Evolutionary conservation across 208 protist genomes (phyloP).

Genomic region (Endotrypanum monterogeii): DNA sequence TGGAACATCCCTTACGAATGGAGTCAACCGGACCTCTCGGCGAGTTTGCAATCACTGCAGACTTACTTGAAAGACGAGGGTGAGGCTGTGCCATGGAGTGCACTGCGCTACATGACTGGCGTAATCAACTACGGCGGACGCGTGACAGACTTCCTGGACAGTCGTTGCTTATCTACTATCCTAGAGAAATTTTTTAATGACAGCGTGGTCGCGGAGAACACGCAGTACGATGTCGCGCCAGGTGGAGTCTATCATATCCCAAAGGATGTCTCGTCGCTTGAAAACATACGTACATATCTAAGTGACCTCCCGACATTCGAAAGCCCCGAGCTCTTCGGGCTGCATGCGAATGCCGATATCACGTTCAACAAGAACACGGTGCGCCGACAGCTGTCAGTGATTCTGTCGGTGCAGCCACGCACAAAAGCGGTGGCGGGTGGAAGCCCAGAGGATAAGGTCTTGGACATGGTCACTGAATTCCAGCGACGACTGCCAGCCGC

Average conservation of each 20-base stretch:
- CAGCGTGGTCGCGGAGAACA: conserved; percentile 45
- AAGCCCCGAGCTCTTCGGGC: conserved; percentile 94
- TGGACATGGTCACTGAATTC: conserved; percentile 82
- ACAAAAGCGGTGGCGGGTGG: conserved; percentile 45
- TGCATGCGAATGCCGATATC: conserved; percentile 96
- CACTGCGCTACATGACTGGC: conserved; percentile 91
- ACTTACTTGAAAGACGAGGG: conserved; percentile 68
- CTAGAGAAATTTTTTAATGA: conserved; percentile 81
- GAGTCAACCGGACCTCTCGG: conserved; percentile 92
- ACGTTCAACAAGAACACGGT: conserved; percentile 92
- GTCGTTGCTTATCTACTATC: conserved; percentile 76
- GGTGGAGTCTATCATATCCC: conserved; percentile 91
- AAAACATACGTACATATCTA: conserved; percentile 72
- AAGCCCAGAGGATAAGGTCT: conserved; percentile 73
- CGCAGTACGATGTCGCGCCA: conserved; percentile 76
- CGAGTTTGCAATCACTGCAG: conserved; percentile 82
- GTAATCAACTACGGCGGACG: conserved; percentile 96
- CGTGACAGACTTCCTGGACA: conserved; percentile 94
- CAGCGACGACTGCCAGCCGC: conserved; percentile 64
- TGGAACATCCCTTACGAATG: conserved; percentile 97
- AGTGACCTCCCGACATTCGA: conserved; percentile 92
- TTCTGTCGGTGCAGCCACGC: conserved; percentile 92
- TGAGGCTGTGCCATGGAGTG: conserved; percentile 80
- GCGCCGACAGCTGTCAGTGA: conserved; percentile 77
- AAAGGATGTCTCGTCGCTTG: conserved; percentile 62